These are phyloP conservation scores for Triticum timopheevii DNA, from an alignment of 176 grass and related monocot genomes.

Conservation along the genomic window DNA sequence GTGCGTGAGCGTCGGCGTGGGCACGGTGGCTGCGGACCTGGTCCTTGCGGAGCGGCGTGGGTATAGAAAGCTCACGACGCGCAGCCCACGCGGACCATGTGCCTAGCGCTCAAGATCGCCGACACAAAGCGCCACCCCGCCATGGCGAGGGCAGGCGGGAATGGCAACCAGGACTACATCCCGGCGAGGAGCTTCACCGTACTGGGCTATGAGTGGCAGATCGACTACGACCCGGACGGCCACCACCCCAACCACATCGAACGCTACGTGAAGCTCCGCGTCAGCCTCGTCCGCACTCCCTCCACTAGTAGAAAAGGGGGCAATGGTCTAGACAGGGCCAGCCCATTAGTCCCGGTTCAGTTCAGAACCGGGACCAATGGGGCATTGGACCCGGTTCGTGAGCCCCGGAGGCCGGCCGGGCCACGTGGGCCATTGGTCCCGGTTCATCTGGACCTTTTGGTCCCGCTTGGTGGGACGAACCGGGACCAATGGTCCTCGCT, in stretches of 20 bases:
- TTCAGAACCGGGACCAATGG: too few relatives aligned
- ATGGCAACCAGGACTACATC: too few relatives aligned
- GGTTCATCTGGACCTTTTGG: too few relatives aligned
- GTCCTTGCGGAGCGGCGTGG: constrained; percentile 37
- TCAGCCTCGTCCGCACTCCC: neutral
- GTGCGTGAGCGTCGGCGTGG: constrained; percentile 11
- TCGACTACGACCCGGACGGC: neutral
- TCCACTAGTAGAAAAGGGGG: too few relatives aligned
- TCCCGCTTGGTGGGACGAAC: too few relatives aligned
- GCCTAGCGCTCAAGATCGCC: neutral
- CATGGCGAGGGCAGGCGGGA: neutral
- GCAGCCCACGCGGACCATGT: neutral
- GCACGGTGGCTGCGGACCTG: constrained; percentile 30
- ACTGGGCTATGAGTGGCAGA: neutral
- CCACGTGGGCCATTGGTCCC: too few relatives aligned
- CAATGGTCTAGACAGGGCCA: too few relatives aligned
- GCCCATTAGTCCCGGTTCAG: too few relatives aligned
- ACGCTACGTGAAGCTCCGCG: neutral
- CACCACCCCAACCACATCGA: neutral
- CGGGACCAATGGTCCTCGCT: too few relatives aligned
- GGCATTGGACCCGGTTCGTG: too few relatives aligned
- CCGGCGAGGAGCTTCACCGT: neutral
- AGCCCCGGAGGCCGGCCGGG: too few relatives aligned
- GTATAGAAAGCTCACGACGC: constrained; percentile 33
- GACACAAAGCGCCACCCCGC: neutral